Base-by-base conservation (phyloP, 176 grass and related monocot genomes). In the Olyra latifolia region DNA sequence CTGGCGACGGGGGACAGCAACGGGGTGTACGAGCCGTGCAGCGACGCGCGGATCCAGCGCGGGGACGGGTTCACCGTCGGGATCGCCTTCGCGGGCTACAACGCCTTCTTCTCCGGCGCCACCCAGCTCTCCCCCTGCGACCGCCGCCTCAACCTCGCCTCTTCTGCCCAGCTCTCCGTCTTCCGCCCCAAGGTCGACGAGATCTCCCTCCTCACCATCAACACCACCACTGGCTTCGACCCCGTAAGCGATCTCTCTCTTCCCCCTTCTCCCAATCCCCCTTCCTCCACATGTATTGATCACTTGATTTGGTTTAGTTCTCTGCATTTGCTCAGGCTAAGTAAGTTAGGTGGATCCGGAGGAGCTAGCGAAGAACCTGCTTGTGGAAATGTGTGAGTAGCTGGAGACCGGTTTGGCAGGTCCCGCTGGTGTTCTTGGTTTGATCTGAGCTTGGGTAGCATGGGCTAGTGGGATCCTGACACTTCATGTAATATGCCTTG, bases 161-260 rank as follows among this genome's bases (percentile, higher is more conserved):
- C 86, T 55, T 50, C 82, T 25, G 69, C 66, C 6, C 88, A 96
- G 88, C 92, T 99, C 60, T 81, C 92, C 66, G 68, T 96, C 70
- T 99, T 99, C 90, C 97, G 97, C 55, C 93, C 97, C 86, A 95
- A 84, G 87, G 84, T 99, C 49, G 97, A 99, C 76, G 92, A 99
- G 90, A 99, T 99, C 86, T 93, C 97, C 28, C 97, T 99, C 17
- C 97, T 99, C 88, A 99, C 97, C 62, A 49, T 95, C 87, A 95
- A 99, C 75, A 95, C 96, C 52, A 99, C 96, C 42, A 77, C 87
- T 3, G 90, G 82, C 24, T 92, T 96, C 46, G 50, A 89, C 78
- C 90, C 90, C 27, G 93, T 96, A 68, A 89, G 85, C 47, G 71
- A 41, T 79, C 40, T 0, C 10, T 6, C 24, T 25, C 4, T 2